Percentiles rank a stretch among this genome's conserved stretches.
phyloP scores from a whole-genome alignment of 1,284 basidiomycete genomes.

The Tausonia pullulans region DNA sequence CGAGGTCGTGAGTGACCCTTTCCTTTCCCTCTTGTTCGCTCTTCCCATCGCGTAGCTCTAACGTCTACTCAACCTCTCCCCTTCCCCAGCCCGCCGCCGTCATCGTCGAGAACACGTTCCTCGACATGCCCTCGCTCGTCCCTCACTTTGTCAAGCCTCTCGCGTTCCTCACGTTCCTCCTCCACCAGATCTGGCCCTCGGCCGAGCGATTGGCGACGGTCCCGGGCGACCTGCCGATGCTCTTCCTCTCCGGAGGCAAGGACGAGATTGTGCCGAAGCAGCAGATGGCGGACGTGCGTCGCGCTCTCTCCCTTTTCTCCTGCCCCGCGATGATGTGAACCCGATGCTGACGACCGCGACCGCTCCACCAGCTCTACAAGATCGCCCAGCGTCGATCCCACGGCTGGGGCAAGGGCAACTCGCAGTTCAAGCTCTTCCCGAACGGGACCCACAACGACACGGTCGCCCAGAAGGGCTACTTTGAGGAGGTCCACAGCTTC shows the following conservation, averaged over 20 bases:
- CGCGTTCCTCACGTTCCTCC: conserved; percentile 64
- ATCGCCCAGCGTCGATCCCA: conserved; percentile 5
- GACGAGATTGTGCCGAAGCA: conserved; percentile 77
- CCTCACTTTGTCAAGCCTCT: conserved; percentile 71
- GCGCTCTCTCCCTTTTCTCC: conserved; percentile 23
- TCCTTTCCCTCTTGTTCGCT: not conserved
- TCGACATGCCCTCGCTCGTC: conserved; percentile 64
- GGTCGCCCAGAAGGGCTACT: conserved; percentile 54
- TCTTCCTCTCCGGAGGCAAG: conserved; percentile 64
- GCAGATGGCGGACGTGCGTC: conserved; percentile 73
- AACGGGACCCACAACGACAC: conserved; percentile 65
- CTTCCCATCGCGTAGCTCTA: not conserved
- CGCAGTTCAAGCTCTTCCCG: conserved; percentile 48
- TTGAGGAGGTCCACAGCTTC: conserved; percentile 50
- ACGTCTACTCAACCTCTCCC: not conserved
- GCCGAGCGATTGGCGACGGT: conserved; percentile 56
- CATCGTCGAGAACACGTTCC: conserved; percentile 90
- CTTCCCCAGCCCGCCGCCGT: conserved; percentile 27
- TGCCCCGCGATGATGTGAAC: not conserved
- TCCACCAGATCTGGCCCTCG: conserved; percentile 86
- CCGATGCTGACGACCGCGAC: too few species aligned
- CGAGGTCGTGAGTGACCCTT: conserved; percentile 31
- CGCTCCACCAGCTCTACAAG: not conserved
- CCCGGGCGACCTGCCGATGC: conserved; percentile 59
- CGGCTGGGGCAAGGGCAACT: conserved; percentile 40